A percentile compares a stretch with the other conserved stretches of the same genome.
Evolutionary conservation across 2,329 filamentous ascomycete species (phyloP).

Genomic region (Ceratocystis ficicola): DNA sequence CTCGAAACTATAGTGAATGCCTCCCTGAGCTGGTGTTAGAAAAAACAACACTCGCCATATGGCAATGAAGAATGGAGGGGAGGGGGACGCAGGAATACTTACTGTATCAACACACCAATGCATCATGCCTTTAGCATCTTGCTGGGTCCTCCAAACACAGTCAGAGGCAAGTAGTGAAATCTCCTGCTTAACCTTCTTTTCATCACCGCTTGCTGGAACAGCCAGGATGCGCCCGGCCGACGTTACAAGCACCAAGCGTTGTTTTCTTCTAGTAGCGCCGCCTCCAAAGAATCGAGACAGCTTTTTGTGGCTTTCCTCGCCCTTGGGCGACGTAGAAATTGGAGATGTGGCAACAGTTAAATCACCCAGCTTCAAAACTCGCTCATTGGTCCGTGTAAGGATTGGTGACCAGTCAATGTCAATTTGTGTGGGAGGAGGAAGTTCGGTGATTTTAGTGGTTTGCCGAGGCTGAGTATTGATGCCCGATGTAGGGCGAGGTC

Average conservation of each 20-base stretch:
- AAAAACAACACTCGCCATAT: not conserved
- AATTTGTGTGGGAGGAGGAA: conserved; percentile 89
- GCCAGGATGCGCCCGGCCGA: conserved; percentile 81
- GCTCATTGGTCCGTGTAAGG: conserved; percentile 76
- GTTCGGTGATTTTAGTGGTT: conserved; percentile 77
- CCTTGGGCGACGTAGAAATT: conserved; percentile 56
- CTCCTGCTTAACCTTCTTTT: conserved; percentile 90
- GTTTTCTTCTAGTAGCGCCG: conserved; percentile 80
- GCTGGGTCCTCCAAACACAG: conserved; percentile 64
- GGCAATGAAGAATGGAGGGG: not conserved
- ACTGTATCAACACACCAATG: conserved; percentile 91
- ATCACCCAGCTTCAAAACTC: conserved; percentile 89
- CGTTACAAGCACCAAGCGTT: conserved; percentile 88
- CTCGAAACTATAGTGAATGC: conserved; percentile 87
- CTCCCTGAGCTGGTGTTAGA: conserved; percentile 44
- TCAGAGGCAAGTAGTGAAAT: conserved; percentile 69
- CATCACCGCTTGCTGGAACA: conserved; percentile 81
- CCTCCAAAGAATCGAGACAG: conserved; percentile 89
- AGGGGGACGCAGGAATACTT: conserved; percentile 34
- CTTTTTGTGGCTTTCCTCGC: conserved; percentile 68
- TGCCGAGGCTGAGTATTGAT: conserved; percentile 46
- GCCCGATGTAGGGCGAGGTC: conserved; percentile 18
- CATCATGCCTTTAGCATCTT: conserved; percentile 75
- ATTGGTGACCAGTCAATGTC: conserved; percentile 99
- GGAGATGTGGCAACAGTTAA: conserved; percentile 72